Percentiles rank a stretch among this genome's conserved stretches.
Conservation (phyloP, 257 asterid genomes). For the Mitragyna speciosa region DNA sequence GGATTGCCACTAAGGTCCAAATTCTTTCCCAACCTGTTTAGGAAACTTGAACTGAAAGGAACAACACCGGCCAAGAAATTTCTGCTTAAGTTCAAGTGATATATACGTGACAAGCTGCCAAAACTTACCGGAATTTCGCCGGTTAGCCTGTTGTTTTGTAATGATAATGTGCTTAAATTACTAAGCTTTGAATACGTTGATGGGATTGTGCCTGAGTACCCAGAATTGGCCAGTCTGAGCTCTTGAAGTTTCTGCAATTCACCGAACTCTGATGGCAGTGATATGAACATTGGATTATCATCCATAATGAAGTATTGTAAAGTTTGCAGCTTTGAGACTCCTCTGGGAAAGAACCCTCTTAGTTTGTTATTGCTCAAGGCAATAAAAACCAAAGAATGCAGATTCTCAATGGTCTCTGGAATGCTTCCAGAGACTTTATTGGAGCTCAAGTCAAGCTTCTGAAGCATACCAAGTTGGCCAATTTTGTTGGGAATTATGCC, state of each 20-base stretch:
- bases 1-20: slow-evolving; percentile 79
- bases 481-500: slow-evolving; percentile 50
- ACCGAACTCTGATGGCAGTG: slow-evolving; percentile 53
- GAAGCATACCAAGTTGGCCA: slow-evolving; percentile 52
- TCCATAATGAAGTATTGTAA: slow-evolving; percentile 80
- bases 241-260: slow-evolving; percentile 66
- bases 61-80: slow-evolving; percentile 64
- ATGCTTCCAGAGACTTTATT: slow-evolving; percentile 57
- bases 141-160: slow-evolving; percentile 62
- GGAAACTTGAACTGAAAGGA: slow-evolving; percentile 68
- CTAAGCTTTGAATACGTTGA: slow-evolving; percentile 45
- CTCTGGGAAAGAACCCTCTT: slow-evolving; percentile 47
- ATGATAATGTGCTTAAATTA: slow-evolving; percentile 62
- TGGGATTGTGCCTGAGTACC: slow-evolving; percentile 73
- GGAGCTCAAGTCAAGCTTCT: slow-evolving; percentile 81
- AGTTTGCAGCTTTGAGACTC: slow-evolving; percentile 38
- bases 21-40: slow-evolving; percentile 69
- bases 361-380: slow-evolving; percentile 67
- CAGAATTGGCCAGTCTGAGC: slow-evolving; percentile 69
- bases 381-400: slow-evolving; percentile 55
- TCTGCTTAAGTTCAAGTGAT: slow-evolving; percentile 80
- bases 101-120: slow-evolving; percentile 48
- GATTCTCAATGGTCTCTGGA: slow-evolving; percentile 45
- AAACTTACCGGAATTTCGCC: slow-evolving; percentile 66
- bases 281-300: slow-evolving; percentile 61